Evolutionary conservation across 208 protist species (phyloP).

Genomic region (Wallacemonas rigidus): DNA sequence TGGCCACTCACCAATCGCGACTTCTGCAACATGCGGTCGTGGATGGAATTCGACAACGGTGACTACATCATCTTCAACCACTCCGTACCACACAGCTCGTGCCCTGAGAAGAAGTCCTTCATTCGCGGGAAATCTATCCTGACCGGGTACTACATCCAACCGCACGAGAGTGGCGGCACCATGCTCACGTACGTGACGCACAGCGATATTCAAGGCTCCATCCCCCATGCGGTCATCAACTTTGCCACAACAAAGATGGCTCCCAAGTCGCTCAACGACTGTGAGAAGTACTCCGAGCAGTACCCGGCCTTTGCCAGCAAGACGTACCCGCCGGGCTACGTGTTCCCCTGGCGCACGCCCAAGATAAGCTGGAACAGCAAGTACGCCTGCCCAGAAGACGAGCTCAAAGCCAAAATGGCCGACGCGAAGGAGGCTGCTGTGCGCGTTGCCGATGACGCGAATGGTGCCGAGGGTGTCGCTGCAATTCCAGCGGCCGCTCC

Average conservation of each 20-base stretch:
- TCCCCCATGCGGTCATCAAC: constrained; percentile 83
- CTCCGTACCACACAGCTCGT: constrained; percentile 76
- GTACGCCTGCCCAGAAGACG: constrained; percentile 63
- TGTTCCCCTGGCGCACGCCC: constrained; percentile 73
- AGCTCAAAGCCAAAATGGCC: constrained; percentile 19
- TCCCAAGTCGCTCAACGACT: constrained; percentile 60
- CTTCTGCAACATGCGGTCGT: constrained; percentile 92
- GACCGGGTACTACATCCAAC: constrained; percentile 83
- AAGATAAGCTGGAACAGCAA: constrained; percentile 84
- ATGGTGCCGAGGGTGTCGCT: not conserved
- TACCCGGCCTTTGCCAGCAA: constrained; percentile 66
- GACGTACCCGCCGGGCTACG: constrained; percentile 54
- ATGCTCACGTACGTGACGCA: constrained; percentile 84
- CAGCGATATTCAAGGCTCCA: constrained; percentile 83
- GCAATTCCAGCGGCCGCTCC: not conserved
- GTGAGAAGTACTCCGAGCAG: constrained; percentile 58
- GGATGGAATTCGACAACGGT: constrained; percentile 90
- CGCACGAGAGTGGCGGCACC: constrained; percentile 41
- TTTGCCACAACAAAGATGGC: constrained; percentile 69
- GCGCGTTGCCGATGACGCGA: not conserved
- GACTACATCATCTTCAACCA: constrained; percentile 94
- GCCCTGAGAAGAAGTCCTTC: constrained; percentile 77
- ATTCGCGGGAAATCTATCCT: constrained; percentile 83
- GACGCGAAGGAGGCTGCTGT: not conserved
- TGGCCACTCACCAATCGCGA: constrained; percentile 87